Evolutionary conservation across 2,329 filamentous ascomycete genomes (phyloP).

Genomic region (Apiospora koreana): DNA sequence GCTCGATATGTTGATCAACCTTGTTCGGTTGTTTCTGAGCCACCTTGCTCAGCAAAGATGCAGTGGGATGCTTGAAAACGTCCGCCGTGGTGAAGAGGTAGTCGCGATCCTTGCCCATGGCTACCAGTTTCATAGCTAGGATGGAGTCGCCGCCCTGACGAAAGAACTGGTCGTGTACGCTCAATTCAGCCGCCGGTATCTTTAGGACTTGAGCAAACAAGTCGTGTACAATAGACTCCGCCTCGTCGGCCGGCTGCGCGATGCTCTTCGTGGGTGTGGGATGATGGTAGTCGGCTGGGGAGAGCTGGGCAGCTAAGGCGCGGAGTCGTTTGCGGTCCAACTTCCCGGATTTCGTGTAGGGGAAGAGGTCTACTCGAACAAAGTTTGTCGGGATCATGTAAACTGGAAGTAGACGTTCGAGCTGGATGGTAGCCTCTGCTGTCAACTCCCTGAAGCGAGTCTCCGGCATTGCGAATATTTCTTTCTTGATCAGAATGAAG

Average conservation of each 20-base stretch:
- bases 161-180: neutral
- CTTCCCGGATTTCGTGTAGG: slow-evolving; percentile 51
- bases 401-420: slow-evolving; percentile 39
- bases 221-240: too few species aligned
- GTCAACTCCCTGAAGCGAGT: slow-evolving; percentile 28
- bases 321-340: slow-evolving; percentile 38
- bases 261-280: too few species aligned
- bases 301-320: neutral
- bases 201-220: too few species aligned
- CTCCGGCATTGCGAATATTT: slow-evolving; percentile 35
- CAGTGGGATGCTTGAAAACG: neutral
- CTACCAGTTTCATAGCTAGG: neutral
- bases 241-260: too few species aligned
- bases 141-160: neutral
- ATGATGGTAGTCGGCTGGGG: too few species aligned
- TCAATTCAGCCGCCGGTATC: neutral
- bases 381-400: slow-evolving; percentile 48
- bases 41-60: too few species aligned
- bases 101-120: neutral
- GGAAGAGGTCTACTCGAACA: slow-evolving; percentile 48
- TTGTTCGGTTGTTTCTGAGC: too few species aligned
- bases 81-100: neutral
- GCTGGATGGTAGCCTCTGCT: slow-evolving; percentile 44
- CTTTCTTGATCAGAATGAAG: slow-evolving; percentile 39
- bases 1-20: too few species aligned